Evolutionary conservation across 148 eudicot species (phyloP), one percentile per base, ranked within the genome.

Genomic region (Linanthus parryae): DNA sequence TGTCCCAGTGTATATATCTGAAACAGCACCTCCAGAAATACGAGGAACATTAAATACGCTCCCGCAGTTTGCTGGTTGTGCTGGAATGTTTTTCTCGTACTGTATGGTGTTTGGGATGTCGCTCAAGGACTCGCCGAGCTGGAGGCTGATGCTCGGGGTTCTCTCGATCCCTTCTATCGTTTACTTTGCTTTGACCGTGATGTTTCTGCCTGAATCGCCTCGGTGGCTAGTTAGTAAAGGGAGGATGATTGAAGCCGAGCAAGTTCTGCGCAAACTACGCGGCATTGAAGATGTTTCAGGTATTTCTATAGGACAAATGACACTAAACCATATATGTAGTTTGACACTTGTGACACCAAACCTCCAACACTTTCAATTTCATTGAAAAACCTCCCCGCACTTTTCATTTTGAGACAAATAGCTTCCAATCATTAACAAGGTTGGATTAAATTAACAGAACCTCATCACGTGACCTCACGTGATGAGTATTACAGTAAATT

Each of bases 181-280:
- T 36, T 90, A 78, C 57, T 67, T 90, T 40, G 65, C 52, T 17
- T 48, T 83, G 60, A 71, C 75, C 7, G 77, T 74, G 45, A 72
- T 72, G 55, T 90, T 65, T 73, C 54, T 90, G 54, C 97, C 95
- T 10, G 97, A 90, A 58, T 90, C 97, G 52, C 97, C 97, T n/a
- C 68, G 97, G 57, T 90, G 97, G 97, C 81, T 90, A 15, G 97
- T 83, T n/a, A 85, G 97, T 64, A 85, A 85, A 77, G 92, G 97
- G 47, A 65, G 49, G 81, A 85, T 83, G 92, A 60, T 28, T 8
- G 97, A 85, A 75, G 97, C 92, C 31, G 83, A 78, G 74, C 42
- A 43, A 57, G 95, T 90, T 28, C 66, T 90, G 43, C 95, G 74
- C 36, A 64, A 57, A 31, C 42, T 90, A 35, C 82, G 92, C 3